Evolutionary conservation across 192 early-diverging fungal species (phyloP), one percentile per base, ranked within the genome.

Genomic region (Coemansia sp.): DNA sequence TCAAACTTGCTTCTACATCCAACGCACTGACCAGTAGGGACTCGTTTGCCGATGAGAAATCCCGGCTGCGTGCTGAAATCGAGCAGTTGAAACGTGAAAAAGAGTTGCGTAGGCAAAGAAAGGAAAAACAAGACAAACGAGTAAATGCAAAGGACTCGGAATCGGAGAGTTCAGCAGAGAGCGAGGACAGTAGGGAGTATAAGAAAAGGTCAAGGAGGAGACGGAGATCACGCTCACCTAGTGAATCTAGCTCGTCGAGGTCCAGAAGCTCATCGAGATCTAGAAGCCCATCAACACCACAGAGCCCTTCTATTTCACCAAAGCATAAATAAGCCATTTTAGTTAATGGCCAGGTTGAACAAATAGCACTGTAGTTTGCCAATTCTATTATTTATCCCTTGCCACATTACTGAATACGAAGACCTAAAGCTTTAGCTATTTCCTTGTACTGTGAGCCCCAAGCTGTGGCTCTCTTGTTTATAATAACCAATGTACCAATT

Each of bases 21-120:
- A 70, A 62, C 17, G 48, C 61, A 6, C 50, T 56, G 9, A 49
- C 49, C 29, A 19, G 37, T 10, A 56, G 54, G 3, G 77, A 80
- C 31, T 61, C 60, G 31, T 65, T 74, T 64, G 77, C 77, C 17
- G 68, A 70, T 1, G 68, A 80, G 38, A 80, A 80, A 25, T 71
- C 77, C 0, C 64, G 37, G 35, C 62, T 80, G 16, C 64, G 77
- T 0, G 71, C 72, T 0, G 71, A 74, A 37, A 80, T 80, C 37
- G 77, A 67, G 5, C 52, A 56, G 61, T 61, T 77, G 12, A 61
- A 62, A 50, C 37, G 39, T 10, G 60, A 26, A 59, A 54, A 12
- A 11, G 21, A 38, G 8, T 3, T 26, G 52, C 22, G 52, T 2
- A 21, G 27, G 52, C 52, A 14, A 12, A 6, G 2, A 25, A 54